phyloP scores from a whole-genome alignment of 2,329 filamentous ascomycete genomes.

The Coniella vitis region DNA sequence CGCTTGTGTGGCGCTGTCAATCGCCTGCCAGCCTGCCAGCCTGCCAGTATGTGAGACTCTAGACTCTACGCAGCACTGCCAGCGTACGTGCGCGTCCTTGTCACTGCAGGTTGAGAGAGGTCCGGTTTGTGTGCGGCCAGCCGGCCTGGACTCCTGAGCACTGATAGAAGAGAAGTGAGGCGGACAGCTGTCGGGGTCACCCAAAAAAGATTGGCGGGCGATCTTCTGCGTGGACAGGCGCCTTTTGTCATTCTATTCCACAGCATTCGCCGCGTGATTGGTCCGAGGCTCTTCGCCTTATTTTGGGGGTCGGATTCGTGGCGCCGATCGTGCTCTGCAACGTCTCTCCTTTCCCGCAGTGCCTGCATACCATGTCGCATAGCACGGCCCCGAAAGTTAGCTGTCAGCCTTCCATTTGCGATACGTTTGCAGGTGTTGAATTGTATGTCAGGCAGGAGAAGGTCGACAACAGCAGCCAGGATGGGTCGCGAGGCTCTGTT shows the following conservation, averaged over 20 bases:
- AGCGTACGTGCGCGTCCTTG: too few relatives aligned
- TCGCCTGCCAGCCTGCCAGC: slow-evolving; percentile 6
- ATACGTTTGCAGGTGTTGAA: too few relatives aligned
- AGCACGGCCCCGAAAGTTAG: too few relatives aligned
- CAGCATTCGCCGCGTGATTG: slow-evolving; percentile 8
- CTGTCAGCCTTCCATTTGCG: too few relatives aligned
- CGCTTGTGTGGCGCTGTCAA: slow-evolving; percentile 12
- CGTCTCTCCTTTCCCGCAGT: too few relatives aligned
- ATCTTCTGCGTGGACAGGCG: slow-evolving; percentile 3
- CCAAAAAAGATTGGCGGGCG: slow-evolving; percentile 12
- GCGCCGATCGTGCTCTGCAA: slow-evolving; percentile 8
- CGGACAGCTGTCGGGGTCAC: slow-evolving; percentile 4
- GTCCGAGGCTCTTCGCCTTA: slow-evolving; percentile 12
- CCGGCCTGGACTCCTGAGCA: neutral
- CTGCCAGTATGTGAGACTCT: neutral
- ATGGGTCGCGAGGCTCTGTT: too few relatives aligned
- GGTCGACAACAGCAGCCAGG: too few relatives aligned
- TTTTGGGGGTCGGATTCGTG: slow-evolving; percentile 11
- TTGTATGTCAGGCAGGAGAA: too few relatives aligned
- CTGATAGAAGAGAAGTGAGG: slow-evolving; percentile 9
- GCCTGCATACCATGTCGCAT: neutral
- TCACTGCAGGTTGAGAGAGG: slow-evolving; percentile 13
- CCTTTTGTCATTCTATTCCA: slow-evolving; percentile 1
- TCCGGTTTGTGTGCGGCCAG: too few relatives aligned
- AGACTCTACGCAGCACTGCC: too few relatives aligned